Base-by-base conservation (phyloP, 192 early-diverging fungal genomes). In the Glomus cerebriforme region DNA sequence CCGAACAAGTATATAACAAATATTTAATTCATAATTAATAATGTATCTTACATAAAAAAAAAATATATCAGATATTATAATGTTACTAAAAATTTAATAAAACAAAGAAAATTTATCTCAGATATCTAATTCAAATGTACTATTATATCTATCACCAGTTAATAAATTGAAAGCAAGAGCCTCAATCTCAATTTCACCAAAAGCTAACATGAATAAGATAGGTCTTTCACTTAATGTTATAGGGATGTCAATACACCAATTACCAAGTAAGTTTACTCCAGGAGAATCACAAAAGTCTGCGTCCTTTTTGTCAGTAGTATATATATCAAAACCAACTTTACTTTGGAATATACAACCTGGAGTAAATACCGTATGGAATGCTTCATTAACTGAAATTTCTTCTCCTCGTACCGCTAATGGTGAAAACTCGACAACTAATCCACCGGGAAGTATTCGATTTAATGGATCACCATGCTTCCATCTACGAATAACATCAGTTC, bases 101-200 rank as follows among this genome's bases (percentile, higher is more conserved):
- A 35, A 35, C 34, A 35, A 35, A 35, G 5, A 5, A 35, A 35
- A n/a, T n/a, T 7, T 7, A 37, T 13, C 15, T 73, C 24, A 73
- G 31, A 73, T 58, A 47, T 73, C 71, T 5, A 73, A 59, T 32
- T 73, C 45, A 34, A 73, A 73, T 7, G 27, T 49, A 19, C 7
- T 73, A 7, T 73, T 29, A 26, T 73, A 73, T 58, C 26, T 73
- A n/a, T 29, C 27, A 32, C 71, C 45, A 59, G 24, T 58, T 54
- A 24, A 17, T 2, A 49, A 5, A 73, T 73, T 54, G 22, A 54
- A 15, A 31, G 71, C 71, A 8, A 13, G 47, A 22, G 45, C 71
- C 7, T 59, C 7, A 59, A 73, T 59, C 45, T 73, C 71, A 17
- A 71, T 39, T 26, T n/a, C 35, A n/a, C 71, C 71, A 58, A 73